Evolutionary conservation across 2,329 filamentous ascomycete species (phyloP).

Genomic region (Plenodomus biglobosus): DNA sequence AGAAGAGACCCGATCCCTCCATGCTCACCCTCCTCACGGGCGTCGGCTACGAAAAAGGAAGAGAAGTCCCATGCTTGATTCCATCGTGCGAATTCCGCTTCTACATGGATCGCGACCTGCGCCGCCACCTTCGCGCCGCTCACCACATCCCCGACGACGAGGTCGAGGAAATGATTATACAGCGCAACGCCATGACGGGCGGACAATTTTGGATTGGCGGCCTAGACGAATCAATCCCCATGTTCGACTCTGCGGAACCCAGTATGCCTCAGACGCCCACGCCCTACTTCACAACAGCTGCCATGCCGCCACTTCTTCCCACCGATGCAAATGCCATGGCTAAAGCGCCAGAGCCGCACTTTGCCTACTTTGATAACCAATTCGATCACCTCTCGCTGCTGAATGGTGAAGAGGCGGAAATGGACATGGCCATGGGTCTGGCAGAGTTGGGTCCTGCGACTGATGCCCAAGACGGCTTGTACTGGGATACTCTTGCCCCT

Average conservation of each 20-base stretch:
- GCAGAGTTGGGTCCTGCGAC: conserved; percentile 19
- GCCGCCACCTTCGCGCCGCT: conserved; percentile 55
- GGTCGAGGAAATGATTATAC: conserved; percentile 43
- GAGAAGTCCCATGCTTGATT: conserved; percentile 56
- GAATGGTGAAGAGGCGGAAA: conserved; percentile 21
- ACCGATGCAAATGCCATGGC: not conserved
- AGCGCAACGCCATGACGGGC: conserved; percentile 46
- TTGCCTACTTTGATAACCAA: conserved; percentile 10
- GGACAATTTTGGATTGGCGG: conserved; percentile 52
- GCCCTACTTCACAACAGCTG: conserved; percentile 22
- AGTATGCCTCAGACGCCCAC: conserved; percentile 39
- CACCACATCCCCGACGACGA: conserved; percentile 44
- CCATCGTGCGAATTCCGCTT: conserved; percentile 57
- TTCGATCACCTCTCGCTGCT: conserved; percentile 20
- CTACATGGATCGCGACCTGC: conserved; percentile 59
- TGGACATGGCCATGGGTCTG: conserved; percentile 30
- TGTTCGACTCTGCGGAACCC: conserved; percentile 29
- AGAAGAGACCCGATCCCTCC: conserved; percentile 30
- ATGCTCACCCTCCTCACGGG: conserved; percentile 57
- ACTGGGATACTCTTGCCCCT: conserved; percentile 29
- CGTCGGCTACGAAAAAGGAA: conserved; percentile 53
- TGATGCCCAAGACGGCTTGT: conserved; percentile 22
- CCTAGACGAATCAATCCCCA: conserved; percentile 22
- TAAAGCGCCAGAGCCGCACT: conserved; percentile 3
- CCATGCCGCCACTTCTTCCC: conserved; percentile 1